Evolutionary conservation across 495 filamentous ascomycete genomes (phyloP), one percentile per base, ranked within the genome.

Genomic region (Xylaria intraflava): DNA sequence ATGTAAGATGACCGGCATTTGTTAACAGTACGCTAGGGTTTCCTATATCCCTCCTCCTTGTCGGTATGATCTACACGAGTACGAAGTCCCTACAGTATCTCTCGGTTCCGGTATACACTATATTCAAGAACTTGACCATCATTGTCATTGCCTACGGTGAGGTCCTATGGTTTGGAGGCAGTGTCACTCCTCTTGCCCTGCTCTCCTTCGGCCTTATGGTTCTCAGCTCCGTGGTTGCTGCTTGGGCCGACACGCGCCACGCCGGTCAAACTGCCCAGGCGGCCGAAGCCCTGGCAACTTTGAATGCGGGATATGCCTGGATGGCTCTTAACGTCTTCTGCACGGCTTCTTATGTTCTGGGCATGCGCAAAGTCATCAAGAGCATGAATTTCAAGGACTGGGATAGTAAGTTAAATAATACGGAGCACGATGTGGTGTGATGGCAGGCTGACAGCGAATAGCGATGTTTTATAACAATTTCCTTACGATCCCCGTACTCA

Each of bases 391-490:
- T 99, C 74, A 96, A 96, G 77, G 93, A 99, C 66, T 96, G 94
- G 73, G 93, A 99, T 71, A 95, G 91, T 96, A 82, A 72, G 92
- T 81, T 24, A 23, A 17, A 19, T 6, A 46, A 3, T n/a, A n/a
- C 14, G 14, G 27, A 16, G 2, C 11, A 31, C 17, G 11, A 17
- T 22, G 11, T 1, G 33, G 20, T 27, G 16, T 22, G 1, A 27
- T 49, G 6, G 19, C 22, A 41, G 58, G 56, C 72, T 78, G 64
- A 76, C 61, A 12, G 24, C 44, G 19, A 31, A 23, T 59, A 97
- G 92, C 91, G 58, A 98, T 98, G 93, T 99, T 92, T 74, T 99
- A 99, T 78, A 99, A 99, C 83, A 99, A 99, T 71, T 81, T 99
- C 40, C 83, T 99, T 55, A 95, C 90, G 20, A 96, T 99, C 56